Evolutionary conservation across 768 basidiomycete species (phyloP), one percentile per base, ranked within the genome.

Genomic region (Nidularia pulvinata): DNA sequence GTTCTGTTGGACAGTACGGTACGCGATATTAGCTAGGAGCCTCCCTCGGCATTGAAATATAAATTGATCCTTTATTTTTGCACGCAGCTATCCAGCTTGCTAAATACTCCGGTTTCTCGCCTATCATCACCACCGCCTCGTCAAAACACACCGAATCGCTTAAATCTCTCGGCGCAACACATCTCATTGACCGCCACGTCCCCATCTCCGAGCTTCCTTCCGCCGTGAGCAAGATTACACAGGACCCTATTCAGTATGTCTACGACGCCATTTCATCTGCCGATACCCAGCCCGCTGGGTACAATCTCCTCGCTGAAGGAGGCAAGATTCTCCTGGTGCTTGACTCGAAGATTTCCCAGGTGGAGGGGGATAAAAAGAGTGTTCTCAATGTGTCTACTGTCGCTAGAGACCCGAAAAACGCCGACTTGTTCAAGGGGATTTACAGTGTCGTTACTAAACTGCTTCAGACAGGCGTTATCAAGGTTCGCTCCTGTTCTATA

Each of bases 11-110:
- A 9, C 63, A 59, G 50, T 60, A 59, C 44, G 60, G 62, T 65
- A 53, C 4, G 52, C 35, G 5, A 44, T 6, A 3, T 22, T 33
- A 14, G 9, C n/a, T n/a, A n/a, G n/a, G n/a, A n/a, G n/a, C n/a
- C n/a, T n/a, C n/a, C n/a, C n/a, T n/a, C n/a, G n/a, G n/a, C n/a
- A n/a, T n/a, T n/a, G n/a, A n/a, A n/a, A 10, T 46, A 46, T 7
- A 19, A 7, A 9, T 46, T 9, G 9, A 7, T 7, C 45, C 11
- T 6, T 42, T 30, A 48, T 33, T 48, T 25, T 36, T 46, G 68
- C 71, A 70, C 51, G 65, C 25, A 78, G 76, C 54, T n/a, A 68
- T 76, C 52, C 75, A 78, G 55, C 65, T 78, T 33, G 75, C 72
- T 16, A 67, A 59, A 48, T 34, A 69, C 43, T 72, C 75, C 2